These are phyloP conservation scores for Ceratonia siliqua DNA, from an alignment of 306 rosid species.

Conservation along the genomic window DNA sequence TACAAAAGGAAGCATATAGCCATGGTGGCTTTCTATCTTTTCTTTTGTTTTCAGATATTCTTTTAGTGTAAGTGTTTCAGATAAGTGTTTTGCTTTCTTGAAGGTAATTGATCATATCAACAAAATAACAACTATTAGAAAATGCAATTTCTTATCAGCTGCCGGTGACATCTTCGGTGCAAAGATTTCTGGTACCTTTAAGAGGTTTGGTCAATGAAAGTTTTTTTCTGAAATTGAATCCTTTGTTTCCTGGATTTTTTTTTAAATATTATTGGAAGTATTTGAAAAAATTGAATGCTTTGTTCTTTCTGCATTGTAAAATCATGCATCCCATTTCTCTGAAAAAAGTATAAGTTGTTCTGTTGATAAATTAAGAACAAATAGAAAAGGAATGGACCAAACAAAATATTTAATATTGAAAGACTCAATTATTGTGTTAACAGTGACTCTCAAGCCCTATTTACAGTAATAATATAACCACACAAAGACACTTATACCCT, in stretches of 20 bases:
- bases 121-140: constrained; percentile 74
- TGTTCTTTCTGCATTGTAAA: constrained; percentile 4
- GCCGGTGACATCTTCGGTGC: constrained; percentile 79
- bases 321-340: background rate
- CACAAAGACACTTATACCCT: too few relatives aligned
- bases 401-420: too few relatives aligned
- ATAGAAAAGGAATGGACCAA: too few relatives aligned
- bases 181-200: constrained; percentile 90
- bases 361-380: too few relatives aligned
- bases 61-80: constrained; percentile 11
- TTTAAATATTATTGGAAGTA: constrained; percentile 3
- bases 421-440: too few relatives aligned
- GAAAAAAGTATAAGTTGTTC: background rate
- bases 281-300: background rate
- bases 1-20: constrained; percentile 7
- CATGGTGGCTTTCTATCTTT: constrained; percentile 26
- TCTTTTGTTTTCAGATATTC: constrained; percentile 26
- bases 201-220: constrained; percentile 58
- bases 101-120: constrained; percentile 84
- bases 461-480: too few relatives aligned
- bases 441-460: too few relatives aligned
- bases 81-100: constrained; percentile 27
- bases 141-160: constrained; percentile 74
- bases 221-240: background rate
- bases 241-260: constrained; percentile 8